Conservation (phyloP, 176 grass and related monocot species). For the Poa annua region DNA sequence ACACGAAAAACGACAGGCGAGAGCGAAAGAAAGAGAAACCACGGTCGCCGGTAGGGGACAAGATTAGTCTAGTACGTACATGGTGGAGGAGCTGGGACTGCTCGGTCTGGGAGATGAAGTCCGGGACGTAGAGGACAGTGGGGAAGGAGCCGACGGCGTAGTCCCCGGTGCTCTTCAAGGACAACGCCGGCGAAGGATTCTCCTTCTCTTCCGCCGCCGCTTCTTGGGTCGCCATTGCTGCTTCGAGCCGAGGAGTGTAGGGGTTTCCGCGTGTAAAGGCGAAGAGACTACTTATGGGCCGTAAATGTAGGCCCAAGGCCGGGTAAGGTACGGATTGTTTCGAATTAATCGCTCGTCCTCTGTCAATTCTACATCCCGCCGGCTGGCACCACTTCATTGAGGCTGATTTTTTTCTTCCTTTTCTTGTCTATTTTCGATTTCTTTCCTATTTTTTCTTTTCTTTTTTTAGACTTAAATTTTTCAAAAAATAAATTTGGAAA, state of each 20-base stretch:
- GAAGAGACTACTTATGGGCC: no score
- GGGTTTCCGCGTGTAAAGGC: background rate
- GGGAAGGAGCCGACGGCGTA: conserved; percentile 55
- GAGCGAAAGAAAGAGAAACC: background rate
- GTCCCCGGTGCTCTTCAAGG: conserved; percentile 31
- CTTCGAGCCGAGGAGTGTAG: background rate
- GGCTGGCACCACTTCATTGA: no score
- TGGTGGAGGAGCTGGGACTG: conserved; percentile 77
- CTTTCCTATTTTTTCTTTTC: no score
- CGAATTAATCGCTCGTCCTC: no score
- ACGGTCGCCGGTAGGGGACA: no score
- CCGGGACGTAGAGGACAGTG: conserved; percentile 69
- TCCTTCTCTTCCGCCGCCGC: conserved; percentile 16
- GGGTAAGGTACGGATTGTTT: no score
- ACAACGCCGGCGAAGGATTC: background rate
- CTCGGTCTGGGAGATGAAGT: conserved; percentile 72
- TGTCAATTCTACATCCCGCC: no score
- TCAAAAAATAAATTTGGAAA: no score
- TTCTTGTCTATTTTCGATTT: no score
- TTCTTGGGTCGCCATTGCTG: conserved; percentile 16
- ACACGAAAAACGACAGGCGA: background rate
- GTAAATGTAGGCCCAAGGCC: no score
- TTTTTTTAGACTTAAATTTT: no score
- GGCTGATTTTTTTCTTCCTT: no score
- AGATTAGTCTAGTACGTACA: conserved; percentile 33